Evolutionary conservation across 1,284 basidiomycete genomes (phyloP), one percentile per base, ranked within the genome.

Genomic region (Ganoderma lingzhi): DNA sequence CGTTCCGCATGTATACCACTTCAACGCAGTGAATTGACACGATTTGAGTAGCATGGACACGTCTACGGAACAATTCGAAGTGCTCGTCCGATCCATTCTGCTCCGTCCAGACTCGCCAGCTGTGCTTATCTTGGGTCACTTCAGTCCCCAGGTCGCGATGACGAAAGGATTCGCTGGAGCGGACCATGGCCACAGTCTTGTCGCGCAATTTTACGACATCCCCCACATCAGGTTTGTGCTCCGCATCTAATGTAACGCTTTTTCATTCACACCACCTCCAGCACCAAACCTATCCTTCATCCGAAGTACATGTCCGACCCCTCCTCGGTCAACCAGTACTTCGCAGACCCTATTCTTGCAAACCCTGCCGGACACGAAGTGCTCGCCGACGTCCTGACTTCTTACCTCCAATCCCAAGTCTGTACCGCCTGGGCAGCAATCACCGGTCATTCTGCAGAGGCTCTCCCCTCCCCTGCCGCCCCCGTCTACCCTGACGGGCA

Each of bases 151-250:
- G 77, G 79, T 92, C 2, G 93, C 96, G 76, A 84, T 88, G 63
- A 84, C 88, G 51, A 85, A 94, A 76, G 96, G 96, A 1, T 97
- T 94, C 77, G 89, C 89, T 6, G 96, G 96, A 2, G 93, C 95
- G 1, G 96, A 97, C 77, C 89, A 95, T 74, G 90, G 90, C 84
- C 96, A 98, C 80, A 91, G 87, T 73, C 84, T 93, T 64, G 95
- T 98, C 3, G 94, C 96, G 0, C 95, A 97, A 78, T 98, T 96
- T 82, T 98, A 98, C 83, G 96, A 98, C 78, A 88, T 98, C 39
- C 96, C 96, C 0, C 94, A 98, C 79, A 84, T 98, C 76, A 89
- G 87, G 90, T 89, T n/a, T 35, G 14, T n/a, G 12, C 59, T 17
- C 55, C 35, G 0, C 14, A 51, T 28, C 23, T 28, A 14, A 51